A percentile compares a stretch with the other conserved stretches of the same genome.
phyloP scores from a whole-genome alignment of 2,329 filamentous ascomycete genomes.

The Septoria linicola region DNA sequence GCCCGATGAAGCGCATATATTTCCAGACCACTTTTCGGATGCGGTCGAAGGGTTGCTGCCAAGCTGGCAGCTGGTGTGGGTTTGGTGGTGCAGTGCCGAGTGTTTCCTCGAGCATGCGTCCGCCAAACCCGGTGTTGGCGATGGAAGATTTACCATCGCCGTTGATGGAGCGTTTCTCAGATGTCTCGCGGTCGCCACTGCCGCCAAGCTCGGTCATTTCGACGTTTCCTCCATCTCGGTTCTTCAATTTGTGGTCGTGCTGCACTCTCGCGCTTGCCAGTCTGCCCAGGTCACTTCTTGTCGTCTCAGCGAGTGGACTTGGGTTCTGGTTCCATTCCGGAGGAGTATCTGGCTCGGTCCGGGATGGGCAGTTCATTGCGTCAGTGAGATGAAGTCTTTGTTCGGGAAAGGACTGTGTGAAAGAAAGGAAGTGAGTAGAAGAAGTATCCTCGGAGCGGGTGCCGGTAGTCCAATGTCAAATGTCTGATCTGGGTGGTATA shows the following conservation, averaged over 20 bases:
- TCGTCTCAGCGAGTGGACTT: conserved; percentile 57
- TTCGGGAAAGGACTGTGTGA: not conserved
- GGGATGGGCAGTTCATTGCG: conserved; percentile 66
- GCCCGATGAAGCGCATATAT: conserved; percentile 60
- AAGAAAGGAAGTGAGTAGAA: not conserved
- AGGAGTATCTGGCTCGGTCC: conserved; percentile 55
- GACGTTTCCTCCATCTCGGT: conserved; percentile 32
- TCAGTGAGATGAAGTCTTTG: conserved; percentile 1
- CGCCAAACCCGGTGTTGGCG: conserved; percentile 26
- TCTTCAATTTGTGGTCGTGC: conserved; percentile 44
- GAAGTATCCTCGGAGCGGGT: not conserved
- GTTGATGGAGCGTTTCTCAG: conserved; percentile 5
- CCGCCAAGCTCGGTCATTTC: conserved; percentile 24
- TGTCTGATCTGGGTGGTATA: not conserved
- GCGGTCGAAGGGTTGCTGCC: conserved; percentile 23
- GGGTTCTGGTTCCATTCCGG: conserved; percentile 64
- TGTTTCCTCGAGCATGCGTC: conserved; percentile 30
- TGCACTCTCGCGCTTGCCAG: conserved; percentile 59
- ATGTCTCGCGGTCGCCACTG: conserved; percentile 17
- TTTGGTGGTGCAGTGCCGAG: conserved; percentile 22
- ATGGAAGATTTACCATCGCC: conserved; percentile 26
- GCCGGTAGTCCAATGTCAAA: conserved; percentile 1
- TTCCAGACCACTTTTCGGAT: conserved; percentile 38
- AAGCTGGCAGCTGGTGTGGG: conserved; percentile 23
- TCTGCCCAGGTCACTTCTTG: conserved; percentile 61